These are phyloP conservation scores for Pythium vanterpoolii DNA, from an alignment of 352 stramenopile species.

Conservation along the genomic window DNA sequence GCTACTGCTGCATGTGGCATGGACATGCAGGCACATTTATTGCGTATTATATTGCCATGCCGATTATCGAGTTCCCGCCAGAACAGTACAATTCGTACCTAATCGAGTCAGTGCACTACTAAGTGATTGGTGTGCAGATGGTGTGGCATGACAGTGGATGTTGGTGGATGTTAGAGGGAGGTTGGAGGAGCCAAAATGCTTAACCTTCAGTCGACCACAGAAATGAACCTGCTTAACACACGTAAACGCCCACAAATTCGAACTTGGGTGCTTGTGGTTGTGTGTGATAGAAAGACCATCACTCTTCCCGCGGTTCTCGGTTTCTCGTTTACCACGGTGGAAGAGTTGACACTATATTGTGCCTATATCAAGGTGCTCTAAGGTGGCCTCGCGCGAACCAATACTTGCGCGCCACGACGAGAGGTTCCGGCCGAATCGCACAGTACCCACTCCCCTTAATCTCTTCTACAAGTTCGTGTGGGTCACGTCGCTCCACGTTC, in stretches of 20 bases:
- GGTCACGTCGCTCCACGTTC: slow-evolving; percentile 11
- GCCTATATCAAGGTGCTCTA: slow-evolving; percentile 19
- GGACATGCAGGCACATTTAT: neutral
- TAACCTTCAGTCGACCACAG: neutral
- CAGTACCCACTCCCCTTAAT: slow-evolving; percentile 28
- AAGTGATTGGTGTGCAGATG: slow-evolving; percentile 1
- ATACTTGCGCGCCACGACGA: slow-evolving; percentile 19
- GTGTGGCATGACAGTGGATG: neutral
- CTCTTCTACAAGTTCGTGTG: slow-evolving; percentile 23
- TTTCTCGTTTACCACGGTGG: slow-evolving; percentile 28
- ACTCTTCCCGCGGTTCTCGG: slow-evolving; percentile 35
- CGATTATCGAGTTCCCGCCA: slow-evolving; percentile 6
- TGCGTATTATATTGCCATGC: neutral
- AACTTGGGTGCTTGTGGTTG: slow-evolving; percentile 19
- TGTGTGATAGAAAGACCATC: slow-evolving; percentile 27
- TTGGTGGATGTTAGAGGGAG: slow-evolving; percentile 3
- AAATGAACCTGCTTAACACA: slow-evolving; percentile 2
- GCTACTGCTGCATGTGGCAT: neutral
- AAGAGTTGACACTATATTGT: slow-evolving; percentile 34
- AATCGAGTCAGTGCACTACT: neutral
- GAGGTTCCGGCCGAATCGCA: slow-evolving; percentile 10
- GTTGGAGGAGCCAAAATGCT: neutral
- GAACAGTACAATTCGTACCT: slow-evolving; percentile 9
- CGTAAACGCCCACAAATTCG: slow-evolving; percentile 19
- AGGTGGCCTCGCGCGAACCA: slow-evolving; percentile 23